phyloP scores from a whole-genome alignment of 768 basidiomycete genomes.

The Podaxis sp. region DNA sequence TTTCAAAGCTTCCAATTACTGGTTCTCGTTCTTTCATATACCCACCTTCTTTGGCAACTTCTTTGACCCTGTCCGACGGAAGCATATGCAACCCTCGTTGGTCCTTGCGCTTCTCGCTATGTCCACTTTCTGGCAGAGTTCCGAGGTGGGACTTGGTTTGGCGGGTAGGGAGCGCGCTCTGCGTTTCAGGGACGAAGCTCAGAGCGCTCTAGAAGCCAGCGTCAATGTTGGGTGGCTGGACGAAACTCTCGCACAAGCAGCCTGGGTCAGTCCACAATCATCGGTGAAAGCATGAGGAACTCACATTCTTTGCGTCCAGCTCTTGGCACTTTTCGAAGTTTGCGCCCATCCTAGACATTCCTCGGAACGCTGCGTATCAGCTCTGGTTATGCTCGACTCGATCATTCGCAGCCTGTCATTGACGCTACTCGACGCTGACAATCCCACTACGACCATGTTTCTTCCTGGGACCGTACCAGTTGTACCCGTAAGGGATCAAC shows the following conservation, averaged over 20 bases:
- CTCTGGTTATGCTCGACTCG: conserved; percentile 63
- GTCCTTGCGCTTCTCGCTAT: conserved; percentile 62
- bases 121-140: conserved; percentile 70
- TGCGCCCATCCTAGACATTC: conserved; percentile 67
- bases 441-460: conserved; percentile 53
- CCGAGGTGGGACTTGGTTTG: conserved; percentile 52
- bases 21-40: conserved; percentile 74
- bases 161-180: conserved; percentile 57
- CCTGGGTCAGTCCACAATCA: conserved; percentile 53
- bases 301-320: conserved; percentile 32
- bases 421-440: conserved; percentile 56
- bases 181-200: conserved; percentile 64
- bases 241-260: conserved; percentile 71
- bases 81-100: conserved; percentile 65
- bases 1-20: conserved; percentile 64
- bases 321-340: conserved; percentile 71
- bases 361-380: conserved; percentile 50
- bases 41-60: conserved; percentile 65
- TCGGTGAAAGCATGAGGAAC: not conserved
- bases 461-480: conserved; percentile 49
- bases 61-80: conserved; percentile 52
- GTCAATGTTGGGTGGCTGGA: conserved; percentile 72
- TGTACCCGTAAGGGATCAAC: conserved; percentile 25
- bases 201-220: conserved; percentile 69
- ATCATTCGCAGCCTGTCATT: conserved; percentile 64